Evolutionary conservation across 1,284 basidiomycete species (phyloP).

Genomic region (Boletus austroedulis): DNA sequence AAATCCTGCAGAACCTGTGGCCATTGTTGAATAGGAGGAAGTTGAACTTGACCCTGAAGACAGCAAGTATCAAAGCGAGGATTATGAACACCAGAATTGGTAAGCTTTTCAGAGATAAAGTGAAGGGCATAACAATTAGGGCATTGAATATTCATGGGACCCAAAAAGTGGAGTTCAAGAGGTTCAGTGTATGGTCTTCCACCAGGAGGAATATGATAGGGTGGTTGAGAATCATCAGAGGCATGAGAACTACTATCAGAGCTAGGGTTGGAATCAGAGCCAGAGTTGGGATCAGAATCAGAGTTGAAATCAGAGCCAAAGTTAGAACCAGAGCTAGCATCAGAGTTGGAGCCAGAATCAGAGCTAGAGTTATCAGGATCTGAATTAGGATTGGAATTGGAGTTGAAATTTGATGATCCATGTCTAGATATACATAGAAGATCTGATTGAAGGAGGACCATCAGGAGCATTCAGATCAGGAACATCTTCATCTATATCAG

Average conservation of each 20-base stretch:
- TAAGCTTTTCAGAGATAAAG: conserved; percentile 17
- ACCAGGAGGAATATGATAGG: too few species aligned
- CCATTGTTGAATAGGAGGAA: conserved; percentile 17
- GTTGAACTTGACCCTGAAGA: conserved; percentile 25
- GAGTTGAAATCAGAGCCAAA: too few species aligned
- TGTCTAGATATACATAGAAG: background rate
- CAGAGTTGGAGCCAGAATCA: too few species aligned
- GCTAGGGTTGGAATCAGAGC: too few species aligned
- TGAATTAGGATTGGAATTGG: too few species aligned
- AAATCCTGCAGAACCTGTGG: conserved; percentile 23
- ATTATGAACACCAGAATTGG: background rate
- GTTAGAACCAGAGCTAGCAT: too few species aligned
- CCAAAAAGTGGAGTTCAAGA: conserved; percentile 4
- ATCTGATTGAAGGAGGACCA: background rate
- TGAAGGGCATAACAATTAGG: conserved; percentile 24
- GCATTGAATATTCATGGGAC: conserved; percentile 21
- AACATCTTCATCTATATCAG: background rate
- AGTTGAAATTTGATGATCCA: background rate
- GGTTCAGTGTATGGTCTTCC: conserved; percentile 7
- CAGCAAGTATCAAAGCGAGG: conserved; percentile 30
- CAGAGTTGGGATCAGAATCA: too few species aligned
- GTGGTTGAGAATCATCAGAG: too few species aligned
- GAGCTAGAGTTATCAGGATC: too few species aligned
- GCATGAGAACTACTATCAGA: too few species aligned
- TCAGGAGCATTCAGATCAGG: background rate